phyloP scores from a whole-genome alignment of 2,329 filamentous ascomycete genomes.

The Nigrograna mackinnonii region DNA sequence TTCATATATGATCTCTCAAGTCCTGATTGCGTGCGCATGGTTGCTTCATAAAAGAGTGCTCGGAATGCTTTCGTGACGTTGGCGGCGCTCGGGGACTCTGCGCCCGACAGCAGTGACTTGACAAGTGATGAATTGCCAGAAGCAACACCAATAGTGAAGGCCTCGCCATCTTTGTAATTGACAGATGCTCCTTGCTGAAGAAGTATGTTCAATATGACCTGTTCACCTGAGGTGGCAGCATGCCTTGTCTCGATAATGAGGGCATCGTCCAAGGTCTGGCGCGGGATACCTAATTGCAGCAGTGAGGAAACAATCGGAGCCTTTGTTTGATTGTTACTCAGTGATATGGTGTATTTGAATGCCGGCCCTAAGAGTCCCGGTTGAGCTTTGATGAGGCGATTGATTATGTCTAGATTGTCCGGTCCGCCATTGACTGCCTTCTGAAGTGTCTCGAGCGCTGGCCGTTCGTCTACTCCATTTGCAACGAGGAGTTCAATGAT shows the following conservation, averaged over 20 bases:
- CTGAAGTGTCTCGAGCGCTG: slow-evolving; percentile 23
- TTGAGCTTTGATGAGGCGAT: slow-evolving; percentile 25
- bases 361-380: slow-evolving; percentile 25
- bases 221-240: slow-evolving; percentile 17
- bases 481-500: slow-evolving; percentile 32
- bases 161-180: slow-evolving; percentile 58
- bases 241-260: slow-evolving; percentile 27
- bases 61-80: slow-evolving; percentile 31
- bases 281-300: slow-evolving; percentile 28
- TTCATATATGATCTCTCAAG: slow-evolving; percentile 3
- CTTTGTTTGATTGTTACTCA: slow-evolving; percentile 25
- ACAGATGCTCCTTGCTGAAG: slow-evolving; percentile 42
- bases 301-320: slow-evolving; percentile 27
- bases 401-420: slow-evolving; percentile 35
- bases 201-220: slow-evolving; percentile 29
- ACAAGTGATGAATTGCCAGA: slow-evolving; percentile 57
- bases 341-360: slow-evolving; percentile 25
- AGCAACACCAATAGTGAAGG: slow-evolving; percentile 58
- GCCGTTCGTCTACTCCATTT: slow-evolving; percentile 23
- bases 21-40: slow-evolving; percentile 1
- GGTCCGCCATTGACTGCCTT: slow-evolving; percentile 31
- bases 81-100: slow-evolving; percentile 24
- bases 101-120: slow-evolving; percentile 51
- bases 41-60: slow-evolving; percentile 23
- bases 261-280: slow-evolving; percentile 30